These are phyloP conservation scores for Calendula officinalis DNA, from an alignment of 129 eudicot species.

Conservation along the genomic window DNA sequence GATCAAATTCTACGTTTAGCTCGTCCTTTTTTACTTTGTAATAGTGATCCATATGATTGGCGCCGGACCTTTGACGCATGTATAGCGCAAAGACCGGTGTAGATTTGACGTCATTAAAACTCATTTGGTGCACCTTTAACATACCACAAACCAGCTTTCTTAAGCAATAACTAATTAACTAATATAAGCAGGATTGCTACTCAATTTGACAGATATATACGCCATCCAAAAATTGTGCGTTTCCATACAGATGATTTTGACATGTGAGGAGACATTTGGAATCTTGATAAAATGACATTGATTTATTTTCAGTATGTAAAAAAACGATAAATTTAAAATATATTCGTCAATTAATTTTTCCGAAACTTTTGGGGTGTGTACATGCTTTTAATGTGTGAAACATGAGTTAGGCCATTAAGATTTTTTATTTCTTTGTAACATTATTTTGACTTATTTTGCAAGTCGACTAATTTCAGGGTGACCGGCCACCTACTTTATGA, in stretches of 20 bases:
- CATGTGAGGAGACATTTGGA: conserved; percentile 23
- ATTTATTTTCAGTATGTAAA: neutral
- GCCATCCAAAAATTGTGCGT: conserved; percentile 2
- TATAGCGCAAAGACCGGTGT: too few relatives aligned
- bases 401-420: conserved; percentile 10
- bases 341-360: conserved; percentile 8
- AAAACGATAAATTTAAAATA: neutral
- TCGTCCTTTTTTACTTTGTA: too few relatives aligned
- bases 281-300: neutral
- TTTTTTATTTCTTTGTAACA: too few relatives aligned
- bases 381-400: neutral
- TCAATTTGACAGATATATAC: neutral
- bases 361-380: conserved; percentile 31
- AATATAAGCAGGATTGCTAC: neutral
- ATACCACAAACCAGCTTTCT: neutral
- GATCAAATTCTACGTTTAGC: too few relatives aligned
- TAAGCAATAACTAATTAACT: too few relatives aligned
- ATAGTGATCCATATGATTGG: too few relatives aligned
- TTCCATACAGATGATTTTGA: conserved; percentile 8
- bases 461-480: too few relatives aligned
- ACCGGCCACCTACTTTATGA: too few relatives aligned
- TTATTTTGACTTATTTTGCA: too few relatives aligned
- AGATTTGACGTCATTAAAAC: too few relatives aligned
- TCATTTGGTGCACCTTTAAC: too few relatives aligned
- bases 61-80: too few relatives aligned